These are phyloP conservation scores for Thalassiosira mediterranea DNA, from an alignment of 352 stramenopile genomes.

Conservation along the genomic window DNA sequence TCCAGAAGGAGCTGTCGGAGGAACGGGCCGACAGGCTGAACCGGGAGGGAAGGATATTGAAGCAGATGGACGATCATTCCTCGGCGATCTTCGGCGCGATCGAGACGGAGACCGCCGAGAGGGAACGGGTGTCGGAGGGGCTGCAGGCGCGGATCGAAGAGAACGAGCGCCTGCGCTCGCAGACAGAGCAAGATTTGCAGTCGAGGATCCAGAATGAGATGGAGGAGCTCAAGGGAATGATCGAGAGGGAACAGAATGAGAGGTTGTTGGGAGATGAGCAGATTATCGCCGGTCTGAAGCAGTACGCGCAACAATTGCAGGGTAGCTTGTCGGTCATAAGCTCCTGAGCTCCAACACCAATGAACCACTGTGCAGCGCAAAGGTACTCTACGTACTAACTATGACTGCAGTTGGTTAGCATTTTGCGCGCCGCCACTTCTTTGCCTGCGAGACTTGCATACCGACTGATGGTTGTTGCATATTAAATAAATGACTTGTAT, in stretches of 20 bases:
- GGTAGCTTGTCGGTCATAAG: slow-evolving; percentile 88
- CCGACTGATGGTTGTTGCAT: no score
- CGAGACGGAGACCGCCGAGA: slow-evolving; percentile 76
- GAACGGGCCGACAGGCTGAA: slow-evolving; percentile 87
- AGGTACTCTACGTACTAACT: no score
- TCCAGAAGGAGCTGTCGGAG: slow-evolving; percentile 89
- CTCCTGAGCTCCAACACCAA: no score
- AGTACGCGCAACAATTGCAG: slow-evolving; percentile 92
- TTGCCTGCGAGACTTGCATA: slow-evolving; percentile 3
- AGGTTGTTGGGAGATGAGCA: slow-evolving; percentile 91
- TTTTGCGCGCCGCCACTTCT: slow-evolving; percentile 50
- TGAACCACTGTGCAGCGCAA: no score
- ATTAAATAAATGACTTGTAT: no score
- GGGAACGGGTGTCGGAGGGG: slow-evolving; percentile 62
- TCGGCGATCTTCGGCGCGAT: slow-evolving; percentile 56
- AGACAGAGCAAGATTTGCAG: slow-evolving; percentile 64
- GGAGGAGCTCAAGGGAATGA: slow-evolving; percentile 63
- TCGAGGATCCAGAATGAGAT: slow-evolving; percentile 71
- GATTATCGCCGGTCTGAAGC: slow-evolving; percentile 92
- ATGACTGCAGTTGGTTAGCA: no score
- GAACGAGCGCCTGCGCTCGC: slow-evolving; percentile 55
- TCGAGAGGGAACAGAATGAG: slow-evolving; percentile 80
- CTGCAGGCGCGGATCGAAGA: slow-evolving; percentile 62
- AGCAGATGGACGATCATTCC: slow-evolving; percentile 89
- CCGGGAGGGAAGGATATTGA: slow-evolving; percentile 90